Conservation (phyloP, 805 yeast genomes). For the Maudiozyma barnettii region DNA sequence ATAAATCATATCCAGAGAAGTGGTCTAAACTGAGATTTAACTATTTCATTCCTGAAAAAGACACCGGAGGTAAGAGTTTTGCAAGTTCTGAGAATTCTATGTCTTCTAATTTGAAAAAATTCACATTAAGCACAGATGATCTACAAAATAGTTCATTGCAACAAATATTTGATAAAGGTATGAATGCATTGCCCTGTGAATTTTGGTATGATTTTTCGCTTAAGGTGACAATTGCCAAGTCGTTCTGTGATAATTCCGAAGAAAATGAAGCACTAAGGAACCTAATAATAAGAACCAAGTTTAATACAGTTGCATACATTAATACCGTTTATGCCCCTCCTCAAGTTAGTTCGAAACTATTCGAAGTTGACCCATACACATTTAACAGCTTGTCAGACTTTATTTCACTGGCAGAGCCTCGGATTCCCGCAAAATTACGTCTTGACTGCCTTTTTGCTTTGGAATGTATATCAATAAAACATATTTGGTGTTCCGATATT, state of each 20-base stretch:
- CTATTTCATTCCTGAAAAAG: slow-evolving; percentile 32
- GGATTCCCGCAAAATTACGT: slow-evolving; percentile 44
- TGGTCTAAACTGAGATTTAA: slow-evolving; percentile 50
- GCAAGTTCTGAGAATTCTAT: neutral
- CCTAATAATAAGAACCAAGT: slow-evolving; percentile 52
- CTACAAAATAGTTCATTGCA: slow-evolving; percentile 46
- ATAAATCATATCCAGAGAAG: slow-evolving; percentile 40
- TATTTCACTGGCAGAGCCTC: slow-evolving; percentile 52
- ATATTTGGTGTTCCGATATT: slow-evolving; percentile 66
- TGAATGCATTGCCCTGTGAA: slow-evolving; percentile 49
- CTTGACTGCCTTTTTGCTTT: slow-evolving; percentile 56
- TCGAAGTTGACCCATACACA: slow-evolving; percentile 64
- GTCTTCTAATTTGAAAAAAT: slow-evolving; percentile 33
- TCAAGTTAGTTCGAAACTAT: slow-evolving; percentile 52
- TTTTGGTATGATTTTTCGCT: slow-evolving; percentile 54
- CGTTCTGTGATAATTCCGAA: slow-evolving; percentile 50
- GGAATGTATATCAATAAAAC: slow-evolving; percentile 57
- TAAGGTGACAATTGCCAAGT: slow-evolving; percentile 56
- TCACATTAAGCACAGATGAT: slow-evolving; percentile 45
- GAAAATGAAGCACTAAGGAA: slow-evolving; percentile 49
- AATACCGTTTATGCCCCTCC: slow-evolving; percentile 48
- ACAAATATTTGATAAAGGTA: slow-evolving; percentile 56
- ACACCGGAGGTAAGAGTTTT: slow-evolving; percentile 17
- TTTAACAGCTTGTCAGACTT: slow-evolving; percentile 62
- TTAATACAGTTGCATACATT: slow-evolving; percentile 56